phyloP scores from a whole-genome alignment of 2,329 filamentous ascomycete species.

The Sporothrix mexicana region DNA sequence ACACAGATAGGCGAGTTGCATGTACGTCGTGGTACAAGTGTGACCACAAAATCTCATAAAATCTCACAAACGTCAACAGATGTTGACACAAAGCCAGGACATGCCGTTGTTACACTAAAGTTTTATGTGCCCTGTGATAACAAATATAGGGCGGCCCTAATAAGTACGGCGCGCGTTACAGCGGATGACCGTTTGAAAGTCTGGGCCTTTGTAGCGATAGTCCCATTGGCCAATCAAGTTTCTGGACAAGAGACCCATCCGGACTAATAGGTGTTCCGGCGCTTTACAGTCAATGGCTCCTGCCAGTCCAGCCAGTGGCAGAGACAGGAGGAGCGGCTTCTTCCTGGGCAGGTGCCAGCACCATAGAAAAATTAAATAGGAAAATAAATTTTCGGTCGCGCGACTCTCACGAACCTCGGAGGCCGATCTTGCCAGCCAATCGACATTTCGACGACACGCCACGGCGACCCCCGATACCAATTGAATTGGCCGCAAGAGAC shows the following conservation, averaged over 20 bases:
- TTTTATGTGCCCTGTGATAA: neutral
- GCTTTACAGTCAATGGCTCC: neutral
- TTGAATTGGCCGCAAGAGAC: neutral
- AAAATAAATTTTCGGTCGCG: conserved; percentile 33
- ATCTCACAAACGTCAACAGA: neutral
- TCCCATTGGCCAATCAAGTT: conserved; percentile 11
- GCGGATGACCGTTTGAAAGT: too few species aligned
- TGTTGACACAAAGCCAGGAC: conserved; percentile 7
- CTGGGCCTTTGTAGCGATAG: neutral
- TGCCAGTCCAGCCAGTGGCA: neutral
- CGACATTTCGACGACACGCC: conserved; percentile 20
- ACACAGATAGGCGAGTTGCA: conserved; percentile 12
- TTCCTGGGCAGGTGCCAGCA: neutral
- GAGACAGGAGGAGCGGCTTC: too few species aligned
- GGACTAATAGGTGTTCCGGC: conserved; percentile 34
- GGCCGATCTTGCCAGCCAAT: conserved; percentile 16
- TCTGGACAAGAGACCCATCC: neutral
- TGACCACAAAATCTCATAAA: neutral
- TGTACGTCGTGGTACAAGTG: neutral
- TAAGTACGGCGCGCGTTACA: neutral
- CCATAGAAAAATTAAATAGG: conserved; percentile 31
- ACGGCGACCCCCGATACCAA: neutral
- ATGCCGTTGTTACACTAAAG: conserved; percentile 9
- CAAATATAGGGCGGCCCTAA: neutral
- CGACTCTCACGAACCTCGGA: conserved; percentile 30